Evolutionary conservation across 768 basidiomycete genomes (phyloP).

Genomic region (Tricholoma flavovirens): DNA sequence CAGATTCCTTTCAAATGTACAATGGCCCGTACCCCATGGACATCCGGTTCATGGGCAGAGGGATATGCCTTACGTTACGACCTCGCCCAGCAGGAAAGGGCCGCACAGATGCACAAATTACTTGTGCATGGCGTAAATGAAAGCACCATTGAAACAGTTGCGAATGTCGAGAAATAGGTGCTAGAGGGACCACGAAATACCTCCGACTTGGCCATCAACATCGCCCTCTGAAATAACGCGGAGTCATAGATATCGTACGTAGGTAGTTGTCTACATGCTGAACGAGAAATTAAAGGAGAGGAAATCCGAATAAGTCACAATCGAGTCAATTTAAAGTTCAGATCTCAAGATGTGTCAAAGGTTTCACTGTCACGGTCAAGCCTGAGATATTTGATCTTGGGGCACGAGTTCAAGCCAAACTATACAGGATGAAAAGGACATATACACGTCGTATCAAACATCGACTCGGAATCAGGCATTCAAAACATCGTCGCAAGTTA

Average conservation of each 20-base stretch:
- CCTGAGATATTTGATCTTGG: too few species aligned
- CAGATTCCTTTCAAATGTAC: slow-evolving; percentile 43
- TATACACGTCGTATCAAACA: background rate
- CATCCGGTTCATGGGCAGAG: slow-evolving; percentile 48
- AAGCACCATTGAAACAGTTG: background rate
- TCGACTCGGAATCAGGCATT: background rate
- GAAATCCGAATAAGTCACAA: too few species aligned
- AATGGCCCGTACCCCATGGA: slow-evolving; percentile 63
- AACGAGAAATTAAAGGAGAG: too few species aligned
- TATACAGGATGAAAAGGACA: too few species aligned
- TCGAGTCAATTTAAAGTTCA: too few species aligned
- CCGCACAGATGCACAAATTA: slow-evolving; percentile 13
- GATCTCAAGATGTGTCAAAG: too few species aligned
- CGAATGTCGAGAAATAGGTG: background rate
- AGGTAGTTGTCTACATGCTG: background rate
- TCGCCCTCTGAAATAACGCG: too few species aligned
- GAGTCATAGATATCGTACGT: background rate
- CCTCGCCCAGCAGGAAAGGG: slow-evolving; percentile 36
- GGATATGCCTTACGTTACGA: slow-evolving; percentile 46
- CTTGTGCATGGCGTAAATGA: background rate
- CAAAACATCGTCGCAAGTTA: background rate
- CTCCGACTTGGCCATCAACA: too few species aligned
- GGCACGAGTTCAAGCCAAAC: too few species aligned
- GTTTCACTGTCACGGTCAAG: too few species aligned
- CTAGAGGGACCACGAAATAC: background rate